Conservation (phyloP, 345 rosid species). For the Hibiscus mutabilis region DNA sequence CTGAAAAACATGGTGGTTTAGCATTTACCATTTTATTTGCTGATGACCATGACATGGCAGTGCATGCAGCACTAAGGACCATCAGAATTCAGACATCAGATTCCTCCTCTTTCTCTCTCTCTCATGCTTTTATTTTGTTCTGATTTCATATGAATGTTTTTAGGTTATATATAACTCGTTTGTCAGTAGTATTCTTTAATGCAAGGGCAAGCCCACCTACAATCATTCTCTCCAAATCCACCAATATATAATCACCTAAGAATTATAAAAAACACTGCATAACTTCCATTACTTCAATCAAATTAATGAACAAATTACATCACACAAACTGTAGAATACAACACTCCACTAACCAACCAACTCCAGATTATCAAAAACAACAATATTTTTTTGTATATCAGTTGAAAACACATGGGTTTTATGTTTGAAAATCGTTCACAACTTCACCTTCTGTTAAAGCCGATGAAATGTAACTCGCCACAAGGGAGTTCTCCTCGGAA, state of each 20-base stretch:
- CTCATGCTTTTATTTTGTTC: neutral
- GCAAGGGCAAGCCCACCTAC: neutral
- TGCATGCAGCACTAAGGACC: slow-evolving; percentile 1
- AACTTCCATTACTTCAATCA: neutral
- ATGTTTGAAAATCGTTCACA: slow-evolving; percentile 9
- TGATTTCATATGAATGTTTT: neutral
- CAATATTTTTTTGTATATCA: neutral
- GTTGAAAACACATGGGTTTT: slow-evolving; percentile 1
- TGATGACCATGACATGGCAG: neutral
- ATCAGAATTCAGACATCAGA: neutral
- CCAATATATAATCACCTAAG: neutral
- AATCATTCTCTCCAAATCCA: neutral
- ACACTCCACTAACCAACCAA: slow-evolving; percentile 1
- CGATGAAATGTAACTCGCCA: slow-evolving; percentile 41
- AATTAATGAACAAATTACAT: slow-evolving; percentile 14
- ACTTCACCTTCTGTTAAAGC: slow-evolving; percentile 39
- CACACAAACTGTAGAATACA: slow-evolving; percentile 1
- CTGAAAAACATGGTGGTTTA: slow-evolving; percentile 63
- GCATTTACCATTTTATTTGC: slow-evolving; percentile 24
- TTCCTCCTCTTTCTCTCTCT: neutral
- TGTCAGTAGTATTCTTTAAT: slow-evolving; percentile 9
- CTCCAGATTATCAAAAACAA: neutral
- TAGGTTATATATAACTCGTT: neutral
- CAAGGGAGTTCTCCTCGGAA: slow-evolving; percentile 40
- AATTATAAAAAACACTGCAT: neutral